phyloP scores from a whole-genome alignment of 805 yeast species.

The Zygosaccharomyces siamensis region DNA sequence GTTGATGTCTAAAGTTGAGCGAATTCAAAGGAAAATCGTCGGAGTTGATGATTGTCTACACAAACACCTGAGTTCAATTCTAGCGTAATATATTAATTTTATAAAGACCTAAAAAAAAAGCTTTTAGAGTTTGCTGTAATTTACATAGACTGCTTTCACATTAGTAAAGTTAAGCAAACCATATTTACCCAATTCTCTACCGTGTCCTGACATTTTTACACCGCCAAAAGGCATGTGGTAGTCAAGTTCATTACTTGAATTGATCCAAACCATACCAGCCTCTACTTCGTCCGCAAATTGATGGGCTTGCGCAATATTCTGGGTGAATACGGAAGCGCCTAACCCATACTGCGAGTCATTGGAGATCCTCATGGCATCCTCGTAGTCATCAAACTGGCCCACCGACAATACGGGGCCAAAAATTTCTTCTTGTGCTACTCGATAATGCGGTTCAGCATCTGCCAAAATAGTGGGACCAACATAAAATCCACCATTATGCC shows the following conservation, averaged over 20 bases:
- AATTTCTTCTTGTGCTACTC: constrained; percentile 44
- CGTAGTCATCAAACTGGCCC: constrained; percentile 41
- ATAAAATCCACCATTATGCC: constrained; percentile 34
- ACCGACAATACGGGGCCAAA: constrained; percentile 50
- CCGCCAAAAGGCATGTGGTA: constrained; percentile 64
- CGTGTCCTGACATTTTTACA: constrained; percentile 60
- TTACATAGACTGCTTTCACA: constrained; percentile 67
- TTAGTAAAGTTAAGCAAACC: constrained; percentile 60
- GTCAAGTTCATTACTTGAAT: constrained; percentile 54
- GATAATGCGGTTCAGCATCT: constrained; percentile 40
- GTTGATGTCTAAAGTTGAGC: neutral
- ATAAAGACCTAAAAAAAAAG: neutral
- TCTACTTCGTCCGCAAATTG: constrained; percentile 39
- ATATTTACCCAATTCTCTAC: constrained; percentile 63
- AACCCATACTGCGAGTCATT: constrained; percentile 44
- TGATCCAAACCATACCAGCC: constrained; percentile 53
- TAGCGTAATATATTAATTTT: neutral
- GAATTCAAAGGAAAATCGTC: neutral
- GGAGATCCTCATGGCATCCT: constrained; percentile 42
- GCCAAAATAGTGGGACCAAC: constrained; percentile 47
- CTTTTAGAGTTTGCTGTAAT: constrained; percentile 40
- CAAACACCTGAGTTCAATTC: neutral
- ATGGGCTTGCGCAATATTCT: constrained; percentile 38
- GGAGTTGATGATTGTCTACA: neutral
- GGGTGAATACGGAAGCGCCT: constrained; percentile 45